These are phyloP conservation scores for Pythium dissimile DNA, from an alignment of 352 stramenopile genomes.

Conservation along the genomic window DNA sequence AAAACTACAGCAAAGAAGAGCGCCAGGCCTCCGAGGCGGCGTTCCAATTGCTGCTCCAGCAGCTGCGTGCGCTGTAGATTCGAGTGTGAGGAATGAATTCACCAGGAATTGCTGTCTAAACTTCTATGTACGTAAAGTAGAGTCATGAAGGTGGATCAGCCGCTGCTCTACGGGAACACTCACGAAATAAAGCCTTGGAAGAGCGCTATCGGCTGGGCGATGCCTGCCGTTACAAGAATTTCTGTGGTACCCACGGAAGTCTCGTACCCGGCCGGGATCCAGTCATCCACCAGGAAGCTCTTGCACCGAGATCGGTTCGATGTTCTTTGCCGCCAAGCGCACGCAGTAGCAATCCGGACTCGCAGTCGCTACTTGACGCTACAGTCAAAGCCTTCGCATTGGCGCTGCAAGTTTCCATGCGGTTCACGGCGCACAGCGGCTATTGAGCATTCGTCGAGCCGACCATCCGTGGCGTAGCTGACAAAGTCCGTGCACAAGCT, in stretches of 20 bases:
- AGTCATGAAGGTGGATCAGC: too few relatives aligned
- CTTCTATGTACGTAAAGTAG: neutral
- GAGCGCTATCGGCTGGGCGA: neutral
- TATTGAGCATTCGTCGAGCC: neutral
- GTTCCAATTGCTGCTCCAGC: conserved; percentile 39
- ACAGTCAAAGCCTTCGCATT: conserved; percentile 7
- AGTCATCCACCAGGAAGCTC: conserved; percentile 27
- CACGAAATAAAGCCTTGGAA: neutral
- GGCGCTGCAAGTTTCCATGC: neutral
- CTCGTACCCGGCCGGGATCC: conserved; percentile 18
- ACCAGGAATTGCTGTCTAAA: neutral
- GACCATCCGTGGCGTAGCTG: conserved; percentile 6
- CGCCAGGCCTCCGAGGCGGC: conserved; percentile 37
- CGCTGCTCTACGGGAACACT: neutral
- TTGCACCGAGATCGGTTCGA: conserved; percentile 1
- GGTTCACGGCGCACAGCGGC: conserved; percentile 5
- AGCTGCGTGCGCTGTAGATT: conserved; percentile 38
- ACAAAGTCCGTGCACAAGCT: conserved; percentile 23
- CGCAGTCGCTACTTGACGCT: neutral
- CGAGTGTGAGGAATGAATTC: neutral
- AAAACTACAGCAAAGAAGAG: conserved; percentile 52
- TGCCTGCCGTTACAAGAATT: neutral
- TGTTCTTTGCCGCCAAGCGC: conserved; percentile 2
- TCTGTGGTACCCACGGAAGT: conserved; percentile 6
- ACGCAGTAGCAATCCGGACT: conserved; percentile 7